phyloP scores from a whole-genome alignment of 106 monocot species.

The Apostasia ramifera region DNA sequence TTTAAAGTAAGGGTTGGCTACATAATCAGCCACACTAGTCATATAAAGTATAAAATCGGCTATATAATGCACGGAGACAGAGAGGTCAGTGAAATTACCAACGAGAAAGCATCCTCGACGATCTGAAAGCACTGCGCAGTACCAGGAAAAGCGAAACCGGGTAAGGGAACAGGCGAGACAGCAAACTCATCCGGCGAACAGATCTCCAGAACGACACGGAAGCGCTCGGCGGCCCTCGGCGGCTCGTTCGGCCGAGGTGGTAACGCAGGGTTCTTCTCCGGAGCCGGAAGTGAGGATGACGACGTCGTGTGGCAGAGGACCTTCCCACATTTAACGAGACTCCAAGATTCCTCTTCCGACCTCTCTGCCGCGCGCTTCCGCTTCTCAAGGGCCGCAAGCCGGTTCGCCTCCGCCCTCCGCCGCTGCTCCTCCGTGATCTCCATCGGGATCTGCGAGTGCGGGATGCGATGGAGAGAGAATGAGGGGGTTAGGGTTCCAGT shows the following conservation, averaged over 20 bases:
- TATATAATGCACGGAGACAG: background rate
- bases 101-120: conserved; percentile 36
- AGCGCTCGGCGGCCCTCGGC: conserved; percentile 18
- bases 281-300: background rate
- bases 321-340: conserved; percentile 60
- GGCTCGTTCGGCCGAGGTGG: conserved; percentile 13
- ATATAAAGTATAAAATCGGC: background rate
- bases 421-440: conserved; percentile 94
- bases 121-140: conserved; percentile 41
- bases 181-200: conserved; percentile 82
- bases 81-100: conserved; percentile 20
- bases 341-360: conserved; percentile 28
- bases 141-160: conserved; percentile 54
- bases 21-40: background rate
- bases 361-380: conserved; percentile 40
- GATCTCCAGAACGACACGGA: conserved; percentile 60
- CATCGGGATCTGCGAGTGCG: conserved; percentile 20
- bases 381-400: conserved; percentile 91
- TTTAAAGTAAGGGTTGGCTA: too few relatives aligned
- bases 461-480: background rate
- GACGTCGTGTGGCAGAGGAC: conserved; percentile 12
- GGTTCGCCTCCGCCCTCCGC: conserved; percentile 75
- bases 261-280: background rate
- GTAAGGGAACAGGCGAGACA: conserved; percentile 40
- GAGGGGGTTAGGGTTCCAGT: too few relatives aligned